A percentile compares a stretch with the other conserved stretches of the same genome.
phyloP scores from a whole-genome alignment of 164 flowering plant species.

The Akebia trifoliata region DNA sequence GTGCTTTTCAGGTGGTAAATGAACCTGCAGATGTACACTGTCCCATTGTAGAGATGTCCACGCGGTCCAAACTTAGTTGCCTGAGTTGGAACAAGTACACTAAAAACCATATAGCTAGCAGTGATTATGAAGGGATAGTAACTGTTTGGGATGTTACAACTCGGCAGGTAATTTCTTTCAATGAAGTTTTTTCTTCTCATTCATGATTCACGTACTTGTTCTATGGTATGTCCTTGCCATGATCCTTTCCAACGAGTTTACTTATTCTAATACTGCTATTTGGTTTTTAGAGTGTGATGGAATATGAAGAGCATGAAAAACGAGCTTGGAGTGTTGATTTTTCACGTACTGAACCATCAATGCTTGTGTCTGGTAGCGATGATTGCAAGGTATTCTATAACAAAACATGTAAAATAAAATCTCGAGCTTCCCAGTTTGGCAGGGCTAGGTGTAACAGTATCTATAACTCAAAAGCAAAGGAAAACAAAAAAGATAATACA shows the following conservation, averaged over 20 bases:
- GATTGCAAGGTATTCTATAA: constrained; percentile 73
- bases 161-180: constrained; percentile 52
- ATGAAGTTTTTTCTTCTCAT: neutral
- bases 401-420: no score
- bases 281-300: constrained; percentile 86
- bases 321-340: constrained; percentile 99
- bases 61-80: constrained; percentile 93
- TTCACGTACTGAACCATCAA: constrained; percentile 83
- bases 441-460: no score
- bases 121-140: constrained; percentile 95
- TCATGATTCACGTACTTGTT: neutral
- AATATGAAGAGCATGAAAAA: constrained; percentile 98
- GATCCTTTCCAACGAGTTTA: no score
- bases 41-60: constrained; percentile 90
- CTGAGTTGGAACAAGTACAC: constrained; percentile 91
- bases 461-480: no score
- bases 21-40: constrained; percentile 78
- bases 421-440: no score
- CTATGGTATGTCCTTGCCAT: no score
- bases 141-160: constrained; percentile 98
- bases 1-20: constrained; percentile 70
- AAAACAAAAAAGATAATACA: no score
- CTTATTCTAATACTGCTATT: no score
- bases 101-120: constrained; percentile 83
- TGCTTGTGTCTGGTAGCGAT: constrained; percentile 97